Conservation (phyloP, 768 basidiomycete species). For the Lactarius pseudohatsudake region DNA sequence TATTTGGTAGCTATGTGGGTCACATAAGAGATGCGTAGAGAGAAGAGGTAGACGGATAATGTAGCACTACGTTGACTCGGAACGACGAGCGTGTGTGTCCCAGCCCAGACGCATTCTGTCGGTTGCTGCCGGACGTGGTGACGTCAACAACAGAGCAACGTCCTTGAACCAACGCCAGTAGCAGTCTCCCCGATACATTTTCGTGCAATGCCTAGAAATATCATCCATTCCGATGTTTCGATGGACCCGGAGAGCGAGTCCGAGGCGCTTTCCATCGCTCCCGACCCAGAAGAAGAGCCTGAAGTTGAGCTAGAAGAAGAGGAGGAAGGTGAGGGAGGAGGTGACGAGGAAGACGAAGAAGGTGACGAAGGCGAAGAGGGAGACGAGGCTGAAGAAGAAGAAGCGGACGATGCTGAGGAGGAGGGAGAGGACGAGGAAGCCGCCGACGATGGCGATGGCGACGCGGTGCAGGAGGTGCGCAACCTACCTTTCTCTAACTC, state of each 20-base stretch:
- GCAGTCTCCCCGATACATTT: neutral
- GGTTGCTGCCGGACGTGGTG: neutral
- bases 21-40: neutral
- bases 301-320: slow-evolving; percentile 42
- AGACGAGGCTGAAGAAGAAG: slow-evolving; percentile 31
- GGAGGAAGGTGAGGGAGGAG: slow-evolving; percentile 27
- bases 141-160: neutral
- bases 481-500: neutral
- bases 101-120: neutral
- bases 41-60: neutral
- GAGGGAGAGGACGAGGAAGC: slow-evolving; percentile 28
- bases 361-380: slow-evolving; percentile 42
- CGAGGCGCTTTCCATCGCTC: slow-evolving; percentile 21
- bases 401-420: slow-evolving; percentile 24
- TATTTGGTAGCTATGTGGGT: neutral
- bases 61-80: too few relatives aligned
- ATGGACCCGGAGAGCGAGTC: slow-evolving; percentile 27
- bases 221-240: slow-evolving; percentile 28
- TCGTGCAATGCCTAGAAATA: slow-evolving; percentile 24
- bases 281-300: slow-evolving; percentile 41
- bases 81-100: too few relatives aligned
- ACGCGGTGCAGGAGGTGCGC: slow-evolving; percentile 30
- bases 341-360: slow-evolving; percentile 28
- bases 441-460: slow-evolving; percentile 27
- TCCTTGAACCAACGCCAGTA: neutral